phyloP scores from a whole-genome alignment of 2,329 filamentous ascomycete genomes.

The Rutstroemia sydowiana region DNA sequence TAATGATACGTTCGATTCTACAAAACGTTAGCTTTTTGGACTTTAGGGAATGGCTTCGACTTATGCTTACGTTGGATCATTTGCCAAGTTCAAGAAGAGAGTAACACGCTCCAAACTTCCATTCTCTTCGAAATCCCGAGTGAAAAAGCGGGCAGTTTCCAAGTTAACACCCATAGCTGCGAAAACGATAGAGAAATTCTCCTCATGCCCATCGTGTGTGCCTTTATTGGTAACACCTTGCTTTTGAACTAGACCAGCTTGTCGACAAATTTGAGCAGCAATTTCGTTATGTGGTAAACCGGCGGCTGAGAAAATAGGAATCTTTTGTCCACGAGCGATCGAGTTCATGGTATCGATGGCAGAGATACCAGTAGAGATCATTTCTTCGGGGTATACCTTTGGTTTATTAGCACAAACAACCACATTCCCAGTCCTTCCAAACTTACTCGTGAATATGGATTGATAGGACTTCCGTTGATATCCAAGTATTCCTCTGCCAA shows the following conservation, averaged over 20 bases:
- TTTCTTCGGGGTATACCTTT: conserved; percentile 97
- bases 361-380: conserved; percentile 99
- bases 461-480: conserved; percentile 98
- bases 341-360: conserved; percentile 98
- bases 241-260: conserved; percentile 79
- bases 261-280: conserved; percentile 95
- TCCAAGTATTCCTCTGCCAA: conserved; percentile 96
- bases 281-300: conserved; percentile 99
- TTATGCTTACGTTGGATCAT: conserved; percentile 81
- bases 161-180: conserved; percentile 99
- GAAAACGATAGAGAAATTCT: conserved; percentile 99
- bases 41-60: no score
- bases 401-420: background rate
- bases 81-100: conserved; percentile 97
- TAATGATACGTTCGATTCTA: conserved; percentile 99
- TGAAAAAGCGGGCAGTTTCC: conserved; percentile 98
- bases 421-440: conserved; percentile 4
- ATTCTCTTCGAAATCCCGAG: conserved; percentile 97
- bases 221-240: conserved; percentile 81
- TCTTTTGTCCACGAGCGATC: conserved; percentile 98
- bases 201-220: conserved; percentile 91
- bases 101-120: conserved; percentile 96
- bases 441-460: conserved; percentile 91
- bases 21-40: conserved; percentile 13
- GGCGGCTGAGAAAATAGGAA: conserved; percentile 96